Conservation (phyloP, 148 eudicot genomes). For the Selenicereus undatus region DNA sequence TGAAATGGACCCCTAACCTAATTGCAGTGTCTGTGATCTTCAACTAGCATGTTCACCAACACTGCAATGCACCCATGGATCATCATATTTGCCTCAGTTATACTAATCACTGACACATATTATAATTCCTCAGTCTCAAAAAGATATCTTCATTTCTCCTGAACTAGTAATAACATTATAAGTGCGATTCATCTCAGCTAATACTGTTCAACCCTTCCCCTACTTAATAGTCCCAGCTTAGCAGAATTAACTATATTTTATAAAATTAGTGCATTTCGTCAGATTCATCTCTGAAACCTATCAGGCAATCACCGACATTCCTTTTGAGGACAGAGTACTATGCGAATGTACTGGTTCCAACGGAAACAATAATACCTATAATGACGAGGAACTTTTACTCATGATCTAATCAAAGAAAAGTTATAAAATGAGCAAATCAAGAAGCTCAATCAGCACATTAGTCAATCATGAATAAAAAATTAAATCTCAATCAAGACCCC, state of each 20-base stretch:
- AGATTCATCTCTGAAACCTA: background rate
- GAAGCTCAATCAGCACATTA: slow-evolving; percentile 7
- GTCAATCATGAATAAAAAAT: slow-evolving; percentile 8
- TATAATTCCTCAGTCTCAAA: background rate
- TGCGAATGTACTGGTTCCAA: background rate
- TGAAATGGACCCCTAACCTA: background rate
- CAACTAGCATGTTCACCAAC: slow-evolving; percentile 1
- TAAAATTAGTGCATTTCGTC: background rate
- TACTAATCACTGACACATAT: background rate
- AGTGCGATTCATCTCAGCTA: background rate
- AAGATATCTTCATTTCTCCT: background rate
- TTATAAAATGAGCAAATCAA: background rate
- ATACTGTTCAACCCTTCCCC: background rate
- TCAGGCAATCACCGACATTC: background rate
- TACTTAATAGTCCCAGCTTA: background rate
- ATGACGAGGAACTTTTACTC: background rate
- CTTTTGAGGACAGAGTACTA: background rate
- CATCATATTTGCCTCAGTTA: background rate
- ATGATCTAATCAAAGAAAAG: background rate
- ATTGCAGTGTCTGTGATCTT: background rate
- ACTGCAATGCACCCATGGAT: background rate
- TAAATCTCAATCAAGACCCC: background rate
- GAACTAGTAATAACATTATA: background rate
- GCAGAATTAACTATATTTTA: background rate
- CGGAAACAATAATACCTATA: background rate